Percentiles rank a stretch among this genome's conserved stretches.
phyloP scores from a whole-genome alignment of 805 yeast genomes.

The Sugiyamaella americana region DNA sequence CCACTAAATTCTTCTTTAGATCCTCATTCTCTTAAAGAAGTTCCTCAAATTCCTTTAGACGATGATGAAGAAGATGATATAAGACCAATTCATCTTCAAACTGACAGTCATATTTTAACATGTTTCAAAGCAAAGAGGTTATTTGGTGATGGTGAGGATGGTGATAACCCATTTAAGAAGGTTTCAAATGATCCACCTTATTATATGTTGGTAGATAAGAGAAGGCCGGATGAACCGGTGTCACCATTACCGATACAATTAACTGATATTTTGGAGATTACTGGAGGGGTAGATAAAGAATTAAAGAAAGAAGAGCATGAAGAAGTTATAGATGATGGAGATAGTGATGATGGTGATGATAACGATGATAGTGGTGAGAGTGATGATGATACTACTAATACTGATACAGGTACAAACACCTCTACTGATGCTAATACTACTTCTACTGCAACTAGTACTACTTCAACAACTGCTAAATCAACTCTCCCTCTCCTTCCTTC shows the following conservation, averaged over 20 bases:
- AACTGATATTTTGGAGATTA: constrained; percentile 4
- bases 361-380: neutral
- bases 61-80: constrained; percentile 1
- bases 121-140: constrained; percentile 3
- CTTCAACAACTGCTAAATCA: neutral
- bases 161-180: neutral
- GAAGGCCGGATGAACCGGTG: constrained; percentile 10
- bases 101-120: constrained; percentile 15
- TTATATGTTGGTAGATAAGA: constrained; percentile 11
- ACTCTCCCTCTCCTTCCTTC: too few species aligned
- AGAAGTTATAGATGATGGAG: neutral
- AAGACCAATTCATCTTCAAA: constrained; percentile 11
- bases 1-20: too few species aligned
- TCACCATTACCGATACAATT: constrained; percentile 10
- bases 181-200: constrained; percentile 10
- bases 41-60: neutral
- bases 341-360: neutral
- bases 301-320: neutral
- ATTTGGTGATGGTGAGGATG: neutral
- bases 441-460: neutral
- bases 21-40: neutral
- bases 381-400: neutral
- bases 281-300: neutral
- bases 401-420: neutral
- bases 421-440: neutral